Percentiles rank a stretch among this genome's conserved stretches.
phyloP scores from a whole-genome alignment of 768 basidiomycete genomes.

The Mycena filopes region DNA sequence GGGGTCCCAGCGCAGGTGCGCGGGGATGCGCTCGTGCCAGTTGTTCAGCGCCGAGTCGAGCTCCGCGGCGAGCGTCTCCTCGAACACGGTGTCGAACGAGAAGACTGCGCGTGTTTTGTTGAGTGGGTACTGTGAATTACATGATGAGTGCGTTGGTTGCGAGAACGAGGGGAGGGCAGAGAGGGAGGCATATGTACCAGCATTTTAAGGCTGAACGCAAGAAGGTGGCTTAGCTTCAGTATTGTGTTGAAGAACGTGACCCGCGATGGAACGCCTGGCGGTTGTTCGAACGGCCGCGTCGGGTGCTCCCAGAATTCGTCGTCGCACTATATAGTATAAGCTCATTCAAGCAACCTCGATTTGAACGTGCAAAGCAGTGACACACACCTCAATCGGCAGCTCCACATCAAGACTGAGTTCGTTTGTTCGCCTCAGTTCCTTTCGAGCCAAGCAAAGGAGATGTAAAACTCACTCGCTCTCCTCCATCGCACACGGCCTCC shows the following conservation, averaged over 20 bases:
- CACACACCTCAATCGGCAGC: not conserved
- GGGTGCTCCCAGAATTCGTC: conserved; percentile 5
- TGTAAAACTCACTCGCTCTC: not conserved
- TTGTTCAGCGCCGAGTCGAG: not conserved
- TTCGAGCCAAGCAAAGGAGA: not conserved
- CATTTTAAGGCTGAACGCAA: not conserved
- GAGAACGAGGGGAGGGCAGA: too few species aligned
- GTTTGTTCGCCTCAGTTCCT: too few species aligned
- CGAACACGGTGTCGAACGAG: not conserved
- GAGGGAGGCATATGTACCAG: not conserved
- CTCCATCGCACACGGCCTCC: not conserved
- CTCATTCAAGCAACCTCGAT: too few species aligned
- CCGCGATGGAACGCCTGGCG: not conserved
- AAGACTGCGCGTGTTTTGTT: not conserved
- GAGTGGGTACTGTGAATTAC: not conserved
- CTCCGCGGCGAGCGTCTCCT: not conserved
- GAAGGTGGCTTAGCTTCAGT: not conserved
- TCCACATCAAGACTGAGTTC: not conserved
- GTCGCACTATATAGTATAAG: not conserved
- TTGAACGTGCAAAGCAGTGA: too few species aligned
- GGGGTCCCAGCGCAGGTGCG: not conserved
- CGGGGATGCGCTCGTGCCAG: not conserved
- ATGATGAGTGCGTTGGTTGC: too few species aligned
- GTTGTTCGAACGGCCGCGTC: not conserved
- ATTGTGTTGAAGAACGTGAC: not conserved